Percentiles rank a stretch among this genome's conserved stretches.
These are phyloP conservation scores for Coemansia sp. DNA, from an alignment of 192 early-diverging fungal genomes.

Conservation along the genomic window DNA sequence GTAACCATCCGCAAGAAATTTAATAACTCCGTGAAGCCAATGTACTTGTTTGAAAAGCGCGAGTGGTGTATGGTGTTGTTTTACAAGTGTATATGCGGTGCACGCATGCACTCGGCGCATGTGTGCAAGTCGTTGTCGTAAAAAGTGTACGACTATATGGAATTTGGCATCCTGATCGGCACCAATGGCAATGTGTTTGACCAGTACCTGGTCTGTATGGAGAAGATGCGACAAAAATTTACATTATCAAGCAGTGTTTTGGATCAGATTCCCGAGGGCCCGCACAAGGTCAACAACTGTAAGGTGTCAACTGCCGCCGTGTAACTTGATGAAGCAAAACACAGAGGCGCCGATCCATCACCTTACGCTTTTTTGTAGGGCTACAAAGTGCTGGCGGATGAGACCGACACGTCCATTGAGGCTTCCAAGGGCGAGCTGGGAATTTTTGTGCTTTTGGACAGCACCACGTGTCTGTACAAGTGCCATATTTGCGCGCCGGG, in stretches of 20 bases:
- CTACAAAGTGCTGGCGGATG: constrained; percentile 92
- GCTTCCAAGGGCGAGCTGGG: constrained; percentile 99
- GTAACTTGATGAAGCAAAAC: constrained; percentile 94
- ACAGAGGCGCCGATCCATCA: constrained; percentile 99
- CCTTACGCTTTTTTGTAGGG: constrained; percentile 99
- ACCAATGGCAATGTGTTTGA: constrained; percentile 95
- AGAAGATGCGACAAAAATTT: constrained; percentile 98
- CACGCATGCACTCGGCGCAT: constrained; percentile 97
- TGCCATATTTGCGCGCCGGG: constrained; percentile 98
- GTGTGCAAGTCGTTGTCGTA: constrained; percentile 91
- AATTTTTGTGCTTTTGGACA: constrained; percentile 90
- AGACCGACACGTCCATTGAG: constrained; percentile 97
- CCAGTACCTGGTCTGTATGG: constrained; percentile 93
- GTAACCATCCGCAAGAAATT: not conserved
- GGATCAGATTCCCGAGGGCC: constrained; percentile 92
- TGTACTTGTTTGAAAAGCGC: constrained; percentile 99
- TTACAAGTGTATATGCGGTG: constrained; percentile 97
- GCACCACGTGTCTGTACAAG: constrained; percentile 91
- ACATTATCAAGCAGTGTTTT: constrained; percentile 96
- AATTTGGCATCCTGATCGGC: constrained; percentile 97
- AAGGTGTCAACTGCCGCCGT: constrained; percentile 94
- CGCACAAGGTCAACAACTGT: constrained; percentile 93
- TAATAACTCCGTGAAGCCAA: not conserved
- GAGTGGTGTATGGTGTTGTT: constrained; percentile 99
- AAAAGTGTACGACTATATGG: constrained; percentile 91